Evolutionary conservation across 345 rosid species (phyloP).

Genomic region (Erucastrum elatum): DNA sequence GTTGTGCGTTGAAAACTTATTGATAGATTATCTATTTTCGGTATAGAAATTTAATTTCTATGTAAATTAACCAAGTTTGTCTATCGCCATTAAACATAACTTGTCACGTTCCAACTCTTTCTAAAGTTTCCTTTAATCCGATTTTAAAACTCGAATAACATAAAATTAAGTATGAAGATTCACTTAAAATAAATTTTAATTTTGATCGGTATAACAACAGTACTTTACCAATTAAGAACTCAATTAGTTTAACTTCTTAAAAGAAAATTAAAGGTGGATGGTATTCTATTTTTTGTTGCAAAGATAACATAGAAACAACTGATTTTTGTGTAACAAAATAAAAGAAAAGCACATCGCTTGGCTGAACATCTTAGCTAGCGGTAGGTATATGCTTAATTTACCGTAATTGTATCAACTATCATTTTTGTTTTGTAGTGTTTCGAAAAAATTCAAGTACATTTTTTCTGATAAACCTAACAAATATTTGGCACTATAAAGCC

Average conservation of each 20-base stretch:
- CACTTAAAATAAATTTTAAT: not conserved
- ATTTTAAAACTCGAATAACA: not conserved
- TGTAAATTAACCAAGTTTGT: too few species aligned
- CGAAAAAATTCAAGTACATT: not conserved
- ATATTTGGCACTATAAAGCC: not conserved
- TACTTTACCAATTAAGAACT: not conserved
- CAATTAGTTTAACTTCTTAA: not conserved
- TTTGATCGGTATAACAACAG: not conserved
- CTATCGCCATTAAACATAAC: too few species aligned
- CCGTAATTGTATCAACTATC: not conserved
- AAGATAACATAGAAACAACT: too few species aligned
- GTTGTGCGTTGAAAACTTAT: too few species aligned
- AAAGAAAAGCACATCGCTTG: not conserved
- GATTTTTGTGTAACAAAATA: not conserved
- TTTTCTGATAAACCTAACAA: not conserved
- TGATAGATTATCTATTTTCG: too few species aligned
- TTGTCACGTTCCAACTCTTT: not conserved
- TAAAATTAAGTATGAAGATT: not conserved
- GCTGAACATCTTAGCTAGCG: too few species aligned
- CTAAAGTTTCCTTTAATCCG: not conserved
- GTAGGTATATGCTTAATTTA: not conserved
- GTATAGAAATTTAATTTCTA: too few species aligned
- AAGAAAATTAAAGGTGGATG: not conserved
- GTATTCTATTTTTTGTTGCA: not conserved
- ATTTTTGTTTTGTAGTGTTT: not conserved